Conservation (phyloP, 2,329 filamentous ascomycete genomes). For the Colletotrichum abscissum region DNA sequence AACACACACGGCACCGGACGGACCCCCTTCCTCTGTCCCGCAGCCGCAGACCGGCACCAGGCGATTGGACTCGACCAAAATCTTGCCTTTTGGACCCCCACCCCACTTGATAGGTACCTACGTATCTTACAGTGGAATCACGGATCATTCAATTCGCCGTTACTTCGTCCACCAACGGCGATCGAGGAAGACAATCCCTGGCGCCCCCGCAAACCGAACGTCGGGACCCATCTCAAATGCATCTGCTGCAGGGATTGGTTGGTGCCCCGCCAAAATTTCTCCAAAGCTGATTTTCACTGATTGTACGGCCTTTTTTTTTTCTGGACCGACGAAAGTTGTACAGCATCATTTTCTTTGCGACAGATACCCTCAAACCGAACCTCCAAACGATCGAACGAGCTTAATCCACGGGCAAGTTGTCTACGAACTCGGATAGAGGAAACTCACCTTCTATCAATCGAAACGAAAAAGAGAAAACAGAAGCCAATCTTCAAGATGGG, state of each 20-base stretch:
- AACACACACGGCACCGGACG: constrained; percentile 2
- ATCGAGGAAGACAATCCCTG: background rate
- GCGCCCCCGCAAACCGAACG: background rate
- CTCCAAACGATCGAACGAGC: background rate
- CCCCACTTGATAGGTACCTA: too few species aligned
- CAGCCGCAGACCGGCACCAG: background rate
- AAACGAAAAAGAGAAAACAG: background rate
- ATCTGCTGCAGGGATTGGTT: constrained; percentile 33
- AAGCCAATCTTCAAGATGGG: constrained; percentile 25
- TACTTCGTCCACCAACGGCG: background rate
- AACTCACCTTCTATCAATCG: background rate
- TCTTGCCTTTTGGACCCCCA: too few species aligned
- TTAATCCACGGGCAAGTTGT: background rate
- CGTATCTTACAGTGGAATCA: background rate
- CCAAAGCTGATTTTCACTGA: constrained; percentile 24
- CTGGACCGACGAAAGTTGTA: background rate
- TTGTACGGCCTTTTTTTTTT: background rate
- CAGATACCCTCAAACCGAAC: background rate
- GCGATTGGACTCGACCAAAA: background rate
- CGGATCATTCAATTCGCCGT: constrained; percentile 34
- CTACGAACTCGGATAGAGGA: background rate
- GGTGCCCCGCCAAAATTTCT: constrained; percentile 38
- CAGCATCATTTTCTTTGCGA: background rate
- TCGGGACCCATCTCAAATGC: constrained; percentile 17
- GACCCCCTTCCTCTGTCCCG: background rate